Conservation (phyloP, 805 yeast genomes). For the Candida berthetii region DNA sequence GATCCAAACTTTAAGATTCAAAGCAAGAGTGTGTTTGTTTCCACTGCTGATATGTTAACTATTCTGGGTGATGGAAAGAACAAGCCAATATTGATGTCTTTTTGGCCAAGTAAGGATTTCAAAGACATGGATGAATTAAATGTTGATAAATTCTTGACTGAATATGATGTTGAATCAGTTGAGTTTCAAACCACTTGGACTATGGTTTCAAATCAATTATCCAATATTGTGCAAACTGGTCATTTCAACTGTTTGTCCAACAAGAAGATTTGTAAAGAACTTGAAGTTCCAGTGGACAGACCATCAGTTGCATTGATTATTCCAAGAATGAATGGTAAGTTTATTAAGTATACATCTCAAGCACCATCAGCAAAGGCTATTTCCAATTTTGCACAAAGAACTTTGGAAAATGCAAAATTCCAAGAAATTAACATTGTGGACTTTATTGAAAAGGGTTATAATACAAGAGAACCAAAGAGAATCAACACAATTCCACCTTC, state of each 20-base stretch:
- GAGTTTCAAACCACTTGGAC: constrained; percentile 55
- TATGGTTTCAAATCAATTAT: constrained; percentile 42
- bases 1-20: constrained; percentile 31
- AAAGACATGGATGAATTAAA: constrained; percentile 23
- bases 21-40: constrained; percentile 32
- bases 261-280: constrained; percentile 41
- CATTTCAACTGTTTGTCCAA: constrained; percentile 57
- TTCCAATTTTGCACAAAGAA: constrained; percentile 40
- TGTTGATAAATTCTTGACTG: constrained; percentile 28
- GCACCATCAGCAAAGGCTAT: constrained; percentile 23
- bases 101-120: constrained; percentile 54
- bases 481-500: constrained; percentile 14
- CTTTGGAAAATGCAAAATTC: constrained; percentile 38
- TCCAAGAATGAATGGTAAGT: constrained; percentile 42
- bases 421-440: constrained; percentile 17
- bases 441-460: constrained; percentile 17
- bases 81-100: constrained; percentile 51
- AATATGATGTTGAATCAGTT: constrained; percentile 41
- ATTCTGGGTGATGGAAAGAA: constrained; percentile 35
- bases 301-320: constrained; percentile 48
- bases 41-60: constrained; percentile 36
- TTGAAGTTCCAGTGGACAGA: constrained; percentile 33
- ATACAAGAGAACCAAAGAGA: constrained; percentile 1
- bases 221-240: constrained; percentile 33
- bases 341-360: constrained; percentile 24